Evolutionary conservation across 352 stramenopile genomes (phyloP), one percentile per base, ranked within the genome.

Genomic region (Pythium insidiosum): DNA sequence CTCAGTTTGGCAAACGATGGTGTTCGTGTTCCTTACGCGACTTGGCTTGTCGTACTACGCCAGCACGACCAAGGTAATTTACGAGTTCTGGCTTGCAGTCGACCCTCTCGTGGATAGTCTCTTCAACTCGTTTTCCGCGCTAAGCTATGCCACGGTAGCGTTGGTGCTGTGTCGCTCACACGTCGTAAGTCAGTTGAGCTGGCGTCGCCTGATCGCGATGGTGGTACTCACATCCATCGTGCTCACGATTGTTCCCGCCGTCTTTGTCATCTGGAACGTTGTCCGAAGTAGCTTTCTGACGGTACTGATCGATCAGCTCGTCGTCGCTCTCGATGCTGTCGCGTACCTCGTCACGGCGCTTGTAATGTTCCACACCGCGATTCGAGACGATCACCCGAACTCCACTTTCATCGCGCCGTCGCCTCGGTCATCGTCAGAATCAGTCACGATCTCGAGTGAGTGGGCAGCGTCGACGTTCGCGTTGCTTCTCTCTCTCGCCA

Each of bases 41-140:
- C 38, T 89, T 18, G 85, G 59, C 43, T 78, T 68, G 41, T 66
- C 55, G 15, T 82, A 83, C 60, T 84, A 87, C 51, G 63, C 62
- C 19, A 73, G 63, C 24, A 66, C 65, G 10, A 49, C 61, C 26
- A 79, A 80, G 30, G 72, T 68, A 5, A 39, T 87, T 22, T 82
- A 82, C 49, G 59, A 73, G 36, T 80, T 72, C 34, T 88, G 71
- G 73, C 46, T 59, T 1, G 47, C 52, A 12, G 45, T 70, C 24
- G 53, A 52, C 4, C 57, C 61, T 22, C 39, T 88, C 19, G 44
- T 62, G 20, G 76, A 56, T 20, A 74, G 66, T 29, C 26, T 84
- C 40, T 75, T 77, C 42, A 63, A 46, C 0, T 61, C 52, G 23
- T 29, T 86, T 37, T 66, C 75, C 52, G 58, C 65, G 42, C 54